phyloP scores from a whole-genome alignment of 208 protist species.

The Crithidia fasciculata region DNA sequence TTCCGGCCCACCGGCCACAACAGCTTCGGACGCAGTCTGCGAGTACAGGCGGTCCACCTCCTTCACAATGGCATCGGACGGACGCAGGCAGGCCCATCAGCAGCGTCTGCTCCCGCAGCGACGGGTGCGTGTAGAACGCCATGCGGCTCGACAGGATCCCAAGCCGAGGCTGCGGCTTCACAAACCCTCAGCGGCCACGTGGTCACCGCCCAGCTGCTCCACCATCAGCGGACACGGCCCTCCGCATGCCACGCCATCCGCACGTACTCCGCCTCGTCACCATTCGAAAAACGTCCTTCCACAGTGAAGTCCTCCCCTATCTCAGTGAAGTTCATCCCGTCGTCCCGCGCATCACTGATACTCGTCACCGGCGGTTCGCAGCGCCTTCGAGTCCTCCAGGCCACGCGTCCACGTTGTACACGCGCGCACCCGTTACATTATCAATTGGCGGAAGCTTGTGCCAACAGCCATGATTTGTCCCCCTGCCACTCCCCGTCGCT shows the following conservation, averaged over 20 bases:
- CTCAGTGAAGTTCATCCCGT: slow-evolving; percentile 4
- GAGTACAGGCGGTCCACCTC: slow-evolving; percentile 18
- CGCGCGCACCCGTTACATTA: background rate
- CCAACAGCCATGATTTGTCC: background rate
- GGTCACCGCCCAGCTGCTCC: background rate
- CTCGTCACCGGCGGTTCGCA: background rate
- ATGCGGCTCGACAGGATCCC: slow-evolving; percentile 13
- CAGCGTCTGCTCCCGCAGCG: slow-evolving; percentile 19
- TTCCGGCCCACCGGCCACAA: background rate
- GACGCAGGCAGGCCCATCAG: slow-evolving; percentile 24
- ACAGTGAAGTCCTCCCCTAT: background rate
- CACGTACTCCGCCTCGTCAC: background rate
- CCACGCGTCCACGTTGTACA: slow-evolving; percentile 18
- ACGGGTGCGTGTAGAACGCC: slow-evolving; percentile 7
- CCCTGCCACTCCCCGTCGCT: background rate
- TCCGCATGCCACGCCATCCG: slow-evolving; percentile 3
- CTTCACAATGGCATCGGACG: background rate
- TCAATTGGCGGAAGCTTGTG: background rate
- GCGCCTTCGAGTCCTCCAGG: background rate
- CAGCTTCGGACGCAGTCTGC: background rate
- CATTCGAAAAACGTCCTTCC: background rate
- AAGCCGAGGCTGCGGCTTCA: slow-evolving; percentile 6
- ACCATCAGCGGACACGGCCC: background rate
- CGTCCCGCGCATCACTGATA: background rate
- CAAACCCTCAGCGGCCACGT: background rate